These are phyloP conservation scores for Pouteria glomerata DNA, from an alignment of 148 eudicot genomes.

Conservation along the genomic window DNA sequence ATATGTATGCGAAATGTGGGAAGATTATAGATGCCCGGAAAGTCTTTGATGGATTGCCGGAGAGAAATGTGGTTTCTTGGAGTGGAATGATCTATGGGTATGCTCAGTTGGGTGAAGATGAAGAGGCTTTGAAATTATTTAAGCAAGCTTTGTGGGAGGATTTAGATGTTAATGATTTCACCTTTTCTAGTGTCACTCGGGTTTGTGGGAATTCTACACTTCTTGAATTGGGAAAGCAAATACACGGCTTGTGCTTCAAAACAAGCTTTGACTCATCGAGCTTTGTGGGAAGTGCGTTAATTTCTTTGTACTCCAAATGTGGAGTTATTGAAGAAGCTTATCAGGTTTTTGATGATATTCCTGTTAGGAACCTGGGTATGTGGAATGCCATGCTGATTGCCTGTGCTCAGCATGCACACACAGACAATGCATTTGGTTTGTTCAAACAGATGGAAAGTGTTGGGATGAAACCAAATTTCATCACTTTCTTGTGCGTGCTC, in stretches of 20 bases:
- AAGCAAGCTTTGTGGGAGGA: slow-evolving; percentile 45
- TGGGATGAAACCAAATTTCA: slow-evolving; percentile 66
- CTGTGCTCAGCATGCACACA: slow-evolving; percentile 80
- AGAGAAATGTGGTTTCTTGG: slow-evolving; percentile 87
- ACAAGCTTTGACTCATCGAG: slow-evolving; percentile 51
- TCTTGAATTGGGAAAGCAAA: slow-evolving; percentile 66
- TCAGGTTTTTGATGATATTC: slow-evolving; percentile 50
- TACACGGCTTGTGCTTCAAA: slow-evolving; percentile 66
- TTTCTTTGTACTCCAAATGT: slow-evolving; percentile 82
- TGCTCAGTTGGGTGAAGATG: slow-evolving; percentile 63
- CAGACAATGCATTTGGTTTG: slow-evolving; percentile 42
- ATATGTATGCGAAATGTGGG: slow-evolving; percentile 82
- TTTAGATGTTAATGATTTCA: slow-evolving; percentile 81
- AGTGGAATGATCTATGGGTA: slow-evolving; percentile 84
- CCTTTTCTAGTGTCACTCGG: slow-evolving; percentile 70
- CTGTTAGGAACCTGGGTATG: slow-evolving; percentile 56
- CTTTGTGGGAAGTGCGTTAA: slow-evolving; percentile 79
- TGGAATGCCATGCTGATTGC: slow-evolving; percentile 90
- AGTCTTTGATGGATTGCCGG: slow-evolving; percentile 78
- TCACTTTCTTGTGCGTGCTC: slow-evolving; percentile 65
- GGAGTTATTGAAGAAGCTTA: slow-evolving; percentile 66
- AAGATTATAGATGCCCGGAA: slow-evolving; percentile 51
- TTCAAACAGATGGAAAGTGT: slow-evolving; percentile 39
- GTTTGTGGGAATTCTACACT: slow-evolving; percentile 72
- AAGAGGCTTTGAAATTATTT: slow-evolving; percentile 70